phyloP scores from a whole-genome alignment of 352 stramenopile species.

The Phytophthora pini region DNA sequence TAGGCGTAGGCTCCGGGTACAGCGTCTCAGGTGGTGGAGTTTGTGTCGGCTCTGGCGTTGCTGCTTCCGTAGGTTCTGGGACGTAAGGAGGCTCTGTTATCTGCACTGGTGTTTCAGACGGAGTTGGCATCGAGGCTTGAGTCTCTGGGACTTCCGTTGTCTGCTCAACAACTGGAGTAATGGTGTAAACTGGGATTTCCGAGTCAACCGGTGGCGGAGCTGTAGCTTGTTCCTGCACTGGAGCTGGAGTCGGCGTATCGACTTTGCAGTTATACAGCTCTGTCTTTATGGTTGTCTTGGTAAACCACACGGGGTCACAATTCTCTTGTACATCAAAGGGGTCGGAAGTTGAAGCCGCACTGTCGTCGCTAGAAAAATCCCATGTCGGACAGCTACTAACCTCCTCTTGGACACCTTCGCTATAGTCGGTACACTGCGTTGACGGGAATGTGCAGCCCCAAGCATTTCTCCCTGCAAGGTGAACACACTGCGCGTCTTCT shows the following conservation, averaged over 20 bases:
- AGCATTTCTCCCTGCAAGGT: slow-evolving; percentile 25
- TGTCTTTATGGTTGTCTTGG: slow-evolving; percentile 31
- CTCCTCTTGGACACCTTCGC: slow-evolving; percentile 3
- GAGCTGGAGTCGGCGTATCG: background rate
- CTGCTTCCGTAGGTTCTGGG: slow-evolving; percentile 5
- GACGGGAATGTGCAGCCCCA: slow-evolving; percentile 60
- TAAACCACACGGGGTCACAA: slow-evolving; percentile 42
- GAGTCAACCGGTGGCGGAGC: too few relatives aligned
- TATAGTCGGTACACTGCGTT: slow-evolving; percentile 19
- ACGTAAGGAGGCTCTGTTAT: slow-evolving; percentile 1
- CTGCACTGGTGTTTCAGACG: slow-evolving; percentile 7
- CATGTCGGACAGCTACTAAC: slow-evolving; percentile 36
- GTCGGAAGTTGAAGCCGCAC: slow-evolving; percentile 7
- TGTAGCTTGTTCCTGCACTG: background rate
- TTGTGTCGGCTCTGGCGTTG: background rate
- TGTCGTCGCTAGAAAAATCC: slow-evolving; percentile 27
- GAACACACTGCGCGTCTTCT: slow-evolving; percentile 47
- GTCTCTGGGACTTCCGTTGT: background rate
- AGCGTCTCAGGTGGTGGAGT: background rate
- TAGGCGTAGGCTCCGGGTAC: slow-evolving; percentile 8
- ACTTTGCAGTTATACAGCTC: slow-evolving; percentile 30
- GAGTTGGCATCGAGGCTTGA: background rate
- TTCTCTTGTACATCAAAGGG: slow-evolving; percentile 19
- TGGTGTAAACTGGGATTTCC: too few relatives aligned
- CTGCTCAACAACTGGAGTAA: background rate